Evolutionary conservation across 345 rosid genomes (phyloP), one percentile per base, ranked within the genome.

Genomic region (Turnera subulata): DNA sequence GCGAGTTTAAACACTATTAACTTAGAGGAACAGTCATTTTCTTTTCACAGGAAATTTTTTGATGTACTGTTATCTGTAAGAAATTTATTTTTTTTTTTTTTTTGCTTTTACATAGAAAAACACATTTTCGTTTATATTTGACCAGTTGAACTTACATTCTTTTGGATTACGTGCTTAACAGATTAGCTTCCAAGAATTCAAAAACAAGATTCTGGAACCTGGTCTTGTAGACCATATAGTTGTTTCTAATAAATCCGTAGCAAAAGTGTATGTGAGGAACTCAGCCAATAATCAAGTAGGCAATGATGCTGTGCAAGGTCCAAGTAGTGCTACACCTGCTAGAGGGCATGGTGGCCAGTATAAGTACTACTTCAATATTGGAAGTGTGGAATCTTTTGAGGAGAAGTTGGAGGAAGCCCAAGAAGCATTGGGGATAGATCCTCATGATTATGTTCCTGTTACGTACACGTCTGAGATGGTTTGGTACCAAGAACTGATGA

Each of bases 121-220:
- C n/a, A n/a, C n/a, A n/a, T n/a, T n/a, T n/a, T n/a, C n/a, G n/a
- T n/a, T n/a, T n/a, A n/a, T n/a, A n/a, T n/a, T n/a, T n/a, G n/a
- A n/a, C n/a, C n/a, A n/a, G n/a, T n/a, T n/a, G n/a, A n/a, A n/a
- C n/a, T n/a, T n/a, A n/a, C n/a, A n/a, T n/a, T n/a, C n/a, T n/a
- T n/a, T n/a, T n/a, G n/a, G n/a, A n/a, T n/a, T n/a, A n/a, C n/a
- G n/a, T 50, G 22, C 22, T 60, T 20, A 14, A 54, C 92, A 93
- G 96, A 82, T 93, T 68, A 89, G 96, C 65, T 93, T 89, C 83
- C 99, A 93, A 60, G 99, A 93, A 77, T 89, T 89, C 76, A 87
- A 85, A 60, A 87, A 93, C 79, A 87, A 84, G 82, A 85, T 89
- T 59, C 83, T 93, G 23, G 97, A 89, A 70, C 96, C 89, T 14